Percentiles rank a stretch among this genome's conserved stretches.
Evolutionary conservation across 768 basidiomycete species (phyloP).

Genomic region (Macrolepiota fuliginosa): DNA sequence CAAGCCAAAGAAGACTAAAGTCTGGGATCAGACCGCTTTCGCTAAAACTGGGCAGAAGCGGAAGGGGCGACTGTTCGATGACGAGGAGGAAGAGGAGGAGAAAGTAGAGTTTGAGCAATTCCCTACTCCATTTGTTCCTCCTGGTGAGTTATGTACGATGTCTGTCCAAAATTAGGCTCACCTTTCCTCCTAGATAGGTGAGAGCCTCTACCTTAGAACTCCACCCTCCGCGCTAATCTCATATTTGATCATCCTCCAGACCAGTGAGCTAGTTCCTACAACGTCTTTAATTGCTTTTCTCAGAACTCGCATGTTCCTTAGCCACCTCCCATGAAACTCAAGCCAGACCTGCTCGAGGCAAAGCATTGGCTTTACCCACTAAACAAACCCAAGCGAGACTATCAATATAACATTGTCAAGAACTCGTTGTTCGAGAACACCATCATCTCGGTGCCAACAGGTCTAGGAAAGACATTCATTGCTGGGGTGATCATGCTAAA

Average conservation of each 20-base stretch:
- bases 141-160: slow-evolving; percentile 45
- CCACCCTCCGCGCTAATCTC: slow-evolving; percentile 1
- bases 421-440: slow-evolving; percentile 89
- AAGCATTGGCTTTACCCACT: slow-evolving; percentile 91
- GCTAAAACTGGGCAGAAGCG: slow-evolving; percentile 74
- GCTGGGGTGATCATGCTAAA: slow-evolving; percentile 97
- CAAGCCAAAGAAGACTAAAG: slow-evolving; percentile 66
- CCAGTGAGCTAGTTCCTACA: slow-evolving; percentile 1
- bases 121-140: slow-evolving; percentile 68
- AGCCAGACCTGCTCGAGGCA: slow-evolving; percentile 71
- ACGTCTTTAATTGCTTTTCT: slow-evolving; percentile 19
- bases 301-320: too few species aligned
- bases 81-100: slow-evolving; percentile 58
- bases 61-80: slow-evolving; percentile 40
- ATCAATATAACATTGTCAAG: slow-evolving; percentile 92
- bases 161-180: neutral
- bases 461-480: slow-evolving; percentile 96
- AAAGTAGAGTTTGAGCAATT: slow-evolving; percentile 76
- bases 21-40: slow-evolving; percentile 90
- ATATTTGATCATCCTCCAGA: neutral
- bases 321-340: slow-evolving; percentile 77
- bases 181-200: slow-evolving; percentile 44
- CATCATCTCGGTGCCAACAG: slow-evolving; percentile 92
- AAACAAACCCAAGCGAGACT: slow-evolving; percentile 85
- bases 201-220: slow-evolving; percentile 23